These are phyloP conservation scores for Edaphochlamys debaryana DNA, from an alignment of 139 green algal genomes.

Conservation along the genomic window DNA sequence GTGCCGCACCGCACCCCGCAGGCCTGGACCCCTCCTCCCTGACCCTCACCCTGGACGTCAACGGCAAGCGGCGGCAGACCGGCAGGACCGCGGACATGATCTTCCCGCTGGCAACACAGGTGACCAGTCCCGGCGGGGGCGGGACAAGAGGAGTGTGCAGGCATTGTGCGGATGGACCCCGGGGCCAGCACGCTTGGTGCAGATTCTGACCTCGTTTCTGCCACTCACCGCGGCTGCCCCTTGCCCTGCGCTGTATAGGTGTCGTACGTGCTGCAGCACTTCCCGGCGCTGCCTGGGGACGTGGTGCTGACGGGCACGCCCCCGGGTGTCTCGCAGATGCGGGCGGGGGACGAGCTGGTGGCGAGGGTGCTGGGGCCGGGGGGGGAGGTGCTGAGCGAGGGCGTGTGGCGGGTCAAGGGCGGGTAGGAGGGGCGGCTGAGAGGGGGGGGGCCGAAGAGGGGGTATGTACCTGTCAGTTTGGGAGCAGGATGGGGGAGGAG, in stretches of 20 bases:
- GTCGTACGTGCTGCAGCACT: conserved; percentile 12
- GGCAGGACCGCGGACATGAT: conserved; percentile 30
- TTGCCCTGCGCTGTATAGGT: no score
- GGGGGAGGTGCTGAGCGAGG: conserved; percentile 30
- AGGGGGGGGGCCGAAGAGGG: no score
- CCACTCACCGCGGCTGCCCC: no score
- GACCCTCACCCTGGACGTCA: conserved; percentile 29
- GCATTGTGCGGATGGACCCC: no score
- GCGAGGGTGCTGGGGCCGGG: conserved; percentile 2
- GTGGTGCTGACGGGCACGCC: conserved; percentile 39
- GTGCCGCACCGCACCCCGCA: no score
- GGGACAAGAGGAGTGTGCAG: no score
- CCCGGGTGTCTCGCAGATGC: conserved; percentile 13
- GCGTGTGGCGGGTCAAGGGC: conserved; percentile 16
- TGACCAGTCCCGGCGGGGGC: no score
- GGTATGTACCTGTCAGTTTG: no score
- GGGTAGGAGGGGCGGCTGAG: no score
- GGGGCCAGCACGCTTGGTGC: no score
- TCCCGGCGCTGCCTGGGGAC: conserved; percentile 12
- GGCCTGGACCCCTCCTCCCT: conserved; percentile 37
- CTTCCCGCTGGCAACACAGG: conserved; percentile 7
- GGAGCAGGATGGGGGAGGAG: no score
- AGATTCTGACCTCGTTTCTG: not conserved
- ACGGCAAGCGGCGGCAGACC: conserved; percentile 29
- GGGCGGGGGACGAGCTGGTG: conserved; percentile 15